Percentiles rank a stretch among this genome's conserved stretches.
Conservation (phyloP, 208 protist genomes). For the Phytomonas sp. region DNA sequence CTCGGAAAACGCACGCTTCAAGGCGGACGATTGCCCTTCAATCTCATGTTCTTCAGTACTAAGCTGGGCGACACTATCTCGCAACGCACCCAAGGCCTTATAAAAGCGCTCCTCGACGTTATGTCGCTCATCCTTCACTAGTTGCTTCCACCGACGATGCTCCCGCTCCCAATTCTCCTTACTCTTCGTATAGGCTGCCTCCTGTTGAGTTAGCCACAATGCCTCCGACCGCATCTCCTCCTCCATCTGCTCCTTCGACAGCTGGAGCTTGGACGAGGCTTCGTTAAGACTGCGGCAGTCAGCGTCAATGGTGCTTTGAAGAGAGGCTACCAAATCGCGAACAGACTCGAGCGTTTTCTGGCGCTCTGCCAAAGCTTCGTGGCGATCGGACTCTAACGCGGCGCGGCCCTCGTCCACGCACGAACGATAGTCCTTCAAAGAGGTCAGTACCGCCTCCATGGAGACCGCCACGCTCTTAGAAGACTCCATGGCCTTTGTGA, state of each 20-base stretch:
- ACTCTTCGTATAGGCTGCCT: constrained; percentile 28
- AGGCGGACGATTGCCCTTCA: constrained; percentile 19
- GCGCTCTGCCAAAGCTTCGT: constrained; percentile 22
- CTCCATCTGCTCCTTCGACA: constrained; percentile 31
- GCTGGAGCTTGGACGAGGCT: constrained; percentile 34
- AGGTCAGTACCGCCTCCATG: constrained; percentile 25
- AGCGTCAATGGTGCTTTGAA: constrained; percentile 31
- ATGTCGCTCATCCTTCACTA: constrained; percentile 48
- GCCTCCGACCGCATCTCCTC: constrained; percentile 54
- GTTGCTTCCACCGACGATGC: constrained; percentile 59
- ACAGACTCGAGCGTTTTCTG: constrained; percentile 25
- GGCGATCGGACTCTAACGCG: constrained; percentile 28
- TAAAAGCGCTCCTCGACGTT: constrained; percentile 46
- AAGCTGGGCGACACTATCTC: constrained; percentile 28
- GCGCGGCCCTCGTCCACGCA: constrained; percentile 31
- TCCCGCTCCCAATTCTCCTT: constrained; percentile 61
- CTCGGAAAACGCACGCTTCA: constrained; percentile 30
- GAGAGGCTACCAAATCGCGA: constrained; percentile 34
- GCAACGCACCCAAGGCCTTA: constrained; percentile 31
- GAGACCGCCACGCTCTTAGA: constrained; percentile 23
- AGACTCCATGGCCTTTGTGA: constrained; percentile 23
- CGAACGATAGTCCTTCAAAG: constrained; percentile 39
- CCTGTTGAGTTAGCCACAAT: constrained; percentile 56
- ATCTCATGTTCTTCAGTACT: constrained; percentile 44
- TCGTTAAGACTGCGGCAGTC: constrained; percentile 35